Base-by-base conservation (phyloP, 2,329 filamentous ascomycete genomes). In the Fusarium sp. region DNA sequence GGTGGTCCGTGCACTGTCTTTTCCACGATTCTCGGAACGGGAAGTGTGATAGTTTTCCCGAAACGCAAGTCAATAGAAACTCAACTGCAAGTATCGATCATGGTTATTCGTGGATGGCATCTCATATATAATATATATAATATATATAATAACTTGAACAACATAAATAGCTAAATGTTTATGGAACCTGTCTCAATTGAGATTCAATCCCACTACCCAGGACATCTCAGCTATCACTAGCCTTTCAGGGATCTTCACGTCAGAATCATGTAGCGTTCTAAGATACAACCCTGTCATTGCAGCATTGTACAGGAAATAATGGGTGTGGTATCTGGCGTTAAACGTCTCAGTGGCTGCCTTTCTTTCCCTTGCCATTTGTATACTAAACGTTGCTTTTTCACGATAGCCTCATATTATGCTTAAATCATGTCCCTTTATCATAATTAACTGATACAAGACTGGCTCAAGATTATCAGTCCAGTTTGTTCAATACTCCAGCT, bases 11-110 rank as follows among this genome's bases (percentile, higher is more conserved):
- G 67, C 67, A n/a, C n/a, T n/a, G 50, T 49, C 37, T 52, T 28
- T 47, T 49, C 43, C 59, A 57, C 37, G 43, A 66, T 69, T 42
- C 31, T 58, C 68, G 63, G 63, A 63, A 55, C 55, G 52, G 60
- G 52, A 66, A 68, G 59, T 47, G 59, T 52, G 46, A 60, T 50
- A 58, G 57, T 71, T 71, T 71, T 66, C 68, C 68, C 68, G 65
- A 66, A 42, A 24, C 33, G 66, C 53, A 50, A 56, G 48, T 56
- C 39, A 12, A 20, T 37, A 28, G 37, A 37, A 37, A 52, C 13
- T 39, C 24, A 28, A 42, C 24, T 60, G 47, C 18, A 64, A 44
- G 21, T 20, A 44, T 52, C 35, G 26, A 20, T 31, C 11, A 23
- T 23, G 28, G 16, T n/a, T n/a, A n/a, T n/a, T n/a, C n/a, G n/a